These are phyloP conservation scores for Quercus suber DNA, from an alignment of 306 rosid species.

Conservation along the genomic window DNA sequence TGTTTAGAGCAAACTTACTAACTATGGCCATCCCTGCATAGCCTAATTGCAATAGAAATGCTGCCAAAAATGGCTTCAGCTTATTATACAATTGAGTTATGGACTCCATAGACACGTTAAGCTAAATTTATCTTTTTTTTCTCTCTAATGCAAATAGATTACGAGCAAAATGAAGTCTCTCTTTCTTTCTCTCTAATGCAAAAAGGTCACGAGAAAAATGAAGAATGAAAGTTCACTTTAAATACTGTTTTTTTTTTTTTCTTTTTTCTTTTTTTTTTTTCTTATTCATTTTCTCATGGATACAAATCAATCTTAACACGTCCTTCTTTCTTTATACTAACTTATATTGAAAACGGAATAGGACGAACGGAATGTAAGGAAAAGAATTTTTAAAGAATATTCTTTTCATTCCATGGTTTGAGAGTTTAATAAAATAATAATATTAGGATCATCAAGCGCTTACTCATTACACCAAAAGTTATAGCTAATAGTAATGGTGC, in stretches of 20 bases:
- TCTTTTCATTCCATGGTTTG: too few relatives aligned
- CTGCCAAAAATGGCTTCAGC: conserved; percentile 37
- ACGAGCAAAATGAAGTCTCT: not conserved
- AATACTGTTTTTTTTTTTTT: not conserved
- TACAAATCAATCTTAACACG: not conserved
- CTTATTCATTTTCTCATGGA: not conserved
- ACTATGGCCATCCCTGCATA: conserved; percentile 42
- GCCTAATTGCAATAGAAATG: conserved; percentile 43
- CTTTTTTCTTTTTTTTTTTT: not conserved
- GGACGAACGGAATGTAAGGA: too few relatives aligned
- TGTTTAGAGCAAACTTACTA: conserved; percentile 33
- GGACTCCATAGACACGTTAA: conserved; percentile 11
- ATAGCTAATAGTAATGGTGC: too few relatives aligned
- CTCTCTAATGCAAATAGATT: too few relatives aligned
- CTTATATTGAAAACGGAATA: too few relatives aligned
- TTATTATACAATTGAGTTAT: not conserved
- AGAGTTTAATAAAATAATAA: too few relatives aligned
- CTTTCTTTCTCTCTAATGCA: not conserved
- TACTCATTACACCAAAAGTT: too few relatives aligned
- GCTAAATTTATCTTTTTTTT: not conserved
- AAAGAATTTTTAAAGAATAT: too few relatives aligned
- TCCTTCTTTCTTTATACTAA: not conserved
- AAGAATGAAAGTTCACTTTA: not conserved
- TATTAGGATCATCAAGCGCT: too few relatives aligned
- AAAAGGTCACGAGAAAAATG: not conserved